Evolutionary conservation across 768 basidiomycete species (phyloP), one percentile per base, ranked within the genome.

Genomic region (Postia placenta): DNA sequence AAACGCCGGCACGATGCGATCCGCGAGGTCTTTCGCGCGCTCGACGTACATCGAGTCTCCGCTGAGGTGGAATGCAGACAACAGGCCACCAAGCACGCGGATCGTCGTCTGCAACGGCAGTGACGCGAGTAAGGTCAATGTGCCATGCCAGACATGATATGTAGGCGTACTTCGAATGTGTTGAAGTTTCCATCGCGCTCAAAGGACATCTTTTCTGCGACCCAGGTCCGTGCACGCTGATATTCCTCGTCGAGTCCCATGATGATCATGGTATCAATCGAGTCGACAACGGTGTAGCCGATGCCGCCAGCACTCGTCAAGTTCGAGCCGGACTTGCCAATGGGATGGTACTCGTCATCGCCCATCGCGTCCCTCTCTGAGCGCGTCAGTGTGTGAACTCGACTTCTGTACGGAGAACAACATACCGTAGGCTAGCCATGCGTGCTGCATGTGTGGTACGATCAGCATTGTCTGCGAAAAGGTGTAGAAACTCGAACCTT

Each of bases 331-430:
- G 67, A 68, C 42, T 74, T 74, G 45, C 76, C 76, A 20, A 98
- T 74, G 0, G 94, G 93, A 59, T 95, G 91, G 59, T 92, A 96
- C 64, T 95, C 90, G 69, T 96, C 92, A 48, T 76, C 76, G 1
- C 93, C 93, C 81, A 91, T 92, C 1, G 93, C 93, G 63, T 96
- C 83, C 40, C 80, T 70, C 69, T 92, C 92, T 92, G 68, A 17
- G 33, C 44, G 47, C 14, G 46, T 57, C 36, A 59, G 47, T n/a
- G n/a, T n/a, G n/a, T n/a, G n/a, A n/a, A n/a, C n/a, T n/a, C n/a
- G n/a, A n/a, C 19, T 57, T 48, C 45, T 22, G 50, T 42, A 46
- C 42, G 45, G 42, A 11, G 35, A 6, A 45, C 17, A 27, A 65
- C 71, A 46, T 52, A 90, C 89, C 90, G 60, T 94, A 94, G 24